Evolutionary conservation across 2,329 filamentous ascomycete genomes (phyloP).

Genomic region (Neoascochyta sp.): DNA sequence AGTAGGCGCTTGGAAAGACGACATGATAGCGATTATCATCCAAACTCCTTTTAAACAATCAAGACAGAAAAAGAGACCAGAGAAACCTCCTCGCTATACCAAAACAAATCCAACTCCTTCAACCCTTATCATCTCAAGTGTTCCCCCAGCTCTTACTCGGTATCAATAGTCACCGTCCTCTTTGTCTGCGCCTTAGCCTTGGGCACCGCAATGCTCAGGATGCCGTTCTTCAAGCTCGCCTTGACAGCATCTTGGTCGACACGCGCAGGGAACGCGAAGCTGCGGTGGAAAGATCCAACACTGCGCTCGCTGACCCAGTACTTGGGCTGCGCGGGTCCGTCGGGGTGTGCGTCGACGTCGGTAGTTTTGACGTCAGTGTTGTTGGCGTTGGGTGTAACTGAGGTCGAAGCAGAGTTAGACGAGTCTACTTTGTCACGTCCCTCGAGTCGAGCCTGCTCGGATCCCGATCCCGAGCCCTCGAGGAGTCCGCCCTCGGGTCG

Average conservation of each 20-base stretch:
- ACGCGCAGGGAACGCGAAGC: slow-evolving; percentile 56
- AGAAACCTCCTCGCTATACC: too few relatives aligned
- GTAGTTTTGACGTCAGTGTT: slow-evolving; percentile 41
- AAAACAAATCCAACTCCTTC: too few relatives aligned
- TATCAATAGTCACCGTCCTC: slow-evolving; percentile 54
- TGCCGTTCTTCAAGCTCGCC: slow-evolving; percentile 58
- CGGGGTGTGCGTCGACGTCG: slow-evolving; percentile 48
- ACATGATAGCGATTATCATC: too few relatives aligned
- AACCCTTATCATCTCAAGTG: too few relatives aligned
- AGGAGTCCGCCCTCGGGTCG: slow-evolving; percentile 48
- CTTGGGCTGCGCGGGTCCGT: too few relatives aligned
- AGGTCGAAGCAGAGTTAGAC: slow-evolving; percentile 18
- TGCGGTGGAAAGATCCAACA: slow-evolving; percentile 57
- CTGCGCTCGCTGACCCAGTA: slow-evolving; percentile 67
- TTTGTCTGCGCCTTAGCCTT: slow-evolving; percentile 49
- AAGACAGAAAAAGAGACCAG: too few relatives aligned
- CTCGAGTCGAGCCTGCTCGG: slow-evolving; percentile 20
- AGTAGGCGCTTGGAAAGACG: too few relatives aligned
- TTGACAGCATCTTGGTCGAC: slow-evolving; percentile 60
- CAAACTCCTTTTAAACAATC: too few relatives aligned
- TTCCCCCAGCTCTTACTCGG: slow-evolving; percentile 47
- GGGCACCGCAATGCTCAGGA: slow-evolving; percentile 56
- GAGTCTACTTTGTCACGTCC: slow-evolving; percentile 35
- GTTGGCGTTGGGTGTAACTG: slow-evolving; percentile 29
- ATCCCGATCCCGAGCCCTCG: slow-evolving; percentile 38